Evolutionary conservation across 306 rosid species (phyloP), one percentile per base, ranked within the genome.

Genomic region (Quercus dentata): DNA sequence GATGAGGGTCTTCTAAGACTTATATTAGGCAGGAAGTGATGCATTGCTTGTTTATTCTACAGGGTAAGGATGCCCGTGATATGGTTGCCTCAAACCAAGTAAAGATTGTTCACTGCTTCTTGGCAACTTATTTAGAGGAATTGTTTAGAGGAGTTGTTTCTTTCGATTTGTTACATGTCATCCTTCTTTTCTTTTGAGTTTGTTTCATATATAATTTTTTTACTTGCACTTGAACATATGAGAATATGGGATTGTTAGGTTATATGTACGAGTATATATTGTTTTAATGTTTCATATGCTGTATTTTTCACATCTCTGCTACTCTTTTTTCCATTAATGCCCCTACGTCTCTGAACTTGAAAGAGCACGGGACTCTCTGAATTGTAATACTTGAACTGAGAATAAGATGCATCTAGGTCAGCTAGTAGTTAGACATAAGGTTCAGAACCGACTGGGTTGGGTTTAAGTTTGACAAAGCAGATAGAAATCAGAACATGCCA

Each of bases 61-160:
- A 41, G 58, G 49, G 31, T 33, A 70, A 70, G 54, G 74, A 17
- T 69, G 58, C 33, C 75, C 44, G 62, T 6, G 55, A 63, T 46
- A 57, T 30, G 57, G 56, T 28, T 52, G 51, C 46, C 15, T 65
- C 44, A 65, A 70, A 74, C 14, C 67, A 67, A 19, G 13, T 9
- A 19, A 31, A 41, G 28, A 35, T 51, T 13, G 56, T 75, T 83
- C 61, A 59, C 25, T 35, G 77, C 41, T 69, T 74, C 74, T 46
- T 41, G n/a, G 14, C 44, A 62, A 33, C 55, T 56, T 71, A 6
- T 76, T 76, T 73, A 79, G 76, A 79, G 84, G 75, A 6, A 46
- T 73, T 70, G 23, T 64, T 64, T 17, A 46, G 58, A 19, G 71
- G n/a, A 69, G 68, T 71, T 82, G 49, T 57, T 31, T 67, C 13